These are phyloP conservation scores for Pseudopithomyces maydicus DNA, from an alignment of 2,329 filamentous ascomycete species.

Conservation along the genomic window DNA sequence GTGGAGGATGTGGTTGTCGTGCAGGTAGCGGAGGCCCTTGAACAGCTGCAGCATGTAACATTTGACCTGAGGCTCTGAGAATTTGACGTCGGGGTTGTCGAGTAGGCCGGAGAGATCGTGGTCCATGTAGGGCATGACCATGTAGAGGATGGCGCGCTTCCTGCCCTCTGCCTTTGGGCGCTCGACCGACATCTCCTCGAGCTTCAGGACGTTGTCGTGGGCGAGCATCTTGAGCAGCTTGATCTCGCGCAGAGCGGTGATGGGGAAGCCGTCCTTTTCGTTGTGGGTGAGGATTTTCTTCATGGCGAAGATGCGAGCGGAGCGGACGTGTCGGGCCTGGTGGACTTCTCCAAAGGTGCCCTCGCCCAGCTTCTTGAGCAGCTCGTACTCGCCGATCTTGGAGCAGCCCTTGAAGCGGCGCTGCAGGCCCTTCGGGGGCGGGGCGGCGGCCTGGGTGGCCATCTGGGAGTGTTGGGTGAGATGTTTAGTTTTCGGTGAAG, in stretches of 20 bases:
- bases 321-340: constrained; percentile 79
- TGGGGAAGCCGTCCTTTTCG: constrained; percentile 99
- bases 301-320: constrained; percentile 77
- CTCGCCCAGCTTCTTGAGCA: constrained; percentile 85
- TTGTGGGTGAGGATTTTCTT: constrained; percentile 99
- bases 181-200: constrained; percentile 98
- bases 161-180: constrained; percentile 61
- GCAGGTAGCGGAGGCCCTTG: constrained; percentile 86
- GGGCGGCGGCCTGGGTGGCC: constrained; percentile 23
- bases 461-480: constrained; percentile 16
- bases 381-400: constrained; percentile 77
- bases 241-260: constrained; percentile 95
- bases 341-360: constrained; percentile 97
- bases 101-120: constrained; percentile 97
- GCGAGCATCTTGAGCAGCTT: constrained; percentile 96
- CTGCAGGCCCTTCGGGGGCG: constrained; percentile 57
- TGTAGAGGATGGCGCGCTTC: constrained; percentile 85
- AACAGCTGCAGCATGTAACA: constrained; percentile 96
- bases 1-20: constrained; percentile 84
- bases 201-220: constrained; percentile 81
- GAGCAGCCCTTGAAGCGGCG: constrained; percentile 82
- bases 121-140: constrained; percentile 99
- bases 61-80: constrained; percentile 91
- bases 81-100: constrained; percentile 88
- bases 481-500: too few species aligned